A percentile compares a stretch with the other conserved stretches of the same genome.
Evolutionary conservation across 495 filamentous ascomycete genomes (phyloP).

Genomic region (Aspergillus carlsbadensis): DNA sequence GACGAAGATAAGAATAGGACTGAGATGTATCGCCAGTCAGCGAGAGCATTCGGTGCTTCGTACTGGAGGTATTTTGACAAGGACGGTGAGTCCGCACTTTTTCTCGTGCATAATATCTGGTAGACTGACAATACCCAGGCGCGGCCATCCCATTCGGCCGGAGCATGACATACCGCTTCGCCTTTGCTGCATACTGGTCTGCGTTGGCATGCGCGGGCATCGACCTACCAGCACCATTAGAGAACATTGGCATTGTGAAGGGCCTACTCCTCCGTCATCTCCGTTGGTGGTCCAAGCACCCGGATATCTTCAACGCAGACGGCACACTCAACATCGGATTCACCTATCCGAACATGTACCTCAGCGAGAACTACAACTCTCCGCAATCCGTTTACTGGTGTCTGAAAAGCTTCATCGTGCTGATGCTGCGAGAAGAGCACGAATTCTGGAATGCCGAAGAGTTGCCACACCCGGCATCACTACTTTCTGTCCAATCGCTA

Average conservation of each 20-base stretch:
- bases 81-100: conserved; percentile 10
- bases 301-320: conserved; percentile 43
- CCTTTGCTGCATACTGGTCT: conserved; percentile 74
- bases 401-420: conserved; percentile 66
- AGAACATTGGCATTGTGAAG: conserved; percentile 56
- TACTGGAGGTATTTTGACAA: conserved; percentile 62
- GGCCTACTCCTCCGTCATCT: conserved; percentile 69
- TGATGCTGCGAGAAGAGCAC: conserved; percentile 60
- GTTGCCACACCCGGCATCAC: conserved; percentile 28
- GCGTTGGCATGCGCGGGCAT: conserved; percentile 66
- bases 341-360: conserved; percentile 73
- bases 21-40: conserved; percentile 63
- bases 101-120: too few species aligned
- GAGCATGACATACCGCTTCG: conserved; percentile 72
- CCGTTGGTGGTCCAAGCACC: conserved; percentile 71
- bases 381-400: conserved; percentile 71
- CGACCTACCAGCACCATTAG: conserved; percentile 55
- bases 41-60: conserved; percentile 58
- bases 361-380: conserved; percentile 75
- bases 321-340: conserved; percentile 73
- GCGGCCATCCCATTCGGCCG: conserved; percentile 65
- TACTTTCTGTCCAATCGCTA: background rate
- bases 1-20: conserved; percentile 35
- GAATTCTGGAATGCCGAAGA: conserved; percentile 69
- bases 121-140: background rate